phyloP scores from a whole-genome alignment of 208 protist species.

The Spongospora subterranea region DNA sequence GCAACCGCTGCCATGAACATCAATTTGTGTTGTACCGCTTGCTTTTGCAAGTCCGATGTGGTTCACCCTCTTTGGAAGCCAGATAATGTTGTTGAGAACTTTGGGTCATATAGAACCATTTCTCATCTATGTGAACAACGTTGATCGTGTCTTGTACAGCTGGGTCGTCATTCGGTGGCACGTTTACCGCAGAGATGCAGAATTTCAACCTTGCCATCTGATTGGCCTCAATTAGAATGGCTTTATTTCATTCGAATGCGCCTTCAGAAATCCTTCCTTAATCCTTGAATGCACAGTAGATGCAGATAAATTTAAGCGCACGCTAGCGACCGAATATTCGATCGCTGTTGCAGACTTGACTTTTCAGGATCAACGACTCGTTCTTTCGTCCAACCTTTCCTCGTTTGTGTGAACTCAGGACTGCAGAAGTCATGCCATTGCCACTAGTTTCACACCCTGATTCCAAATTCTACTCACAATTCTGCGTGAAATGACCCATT shows the following conservation, averaged over 20 bases:
- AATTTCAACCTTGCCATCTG: not conserved
- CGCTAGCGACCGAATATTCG: not conserved
- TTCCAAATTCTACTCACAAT: too few relatives aligned
- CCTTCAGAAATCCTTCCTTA: not conserved
- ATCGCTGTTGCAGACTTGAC: not conserved
- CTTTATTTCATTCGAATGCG: not conserved
- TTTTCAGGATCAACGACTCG: not conserved
- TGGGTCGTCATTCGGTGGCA: not conserved
- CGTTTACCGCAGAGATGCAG: not conserved
- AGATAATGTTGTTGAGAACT: not conserved
- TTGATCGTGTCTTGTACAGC: not conserved
- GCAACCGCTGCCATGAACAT: too few relatives aligned
- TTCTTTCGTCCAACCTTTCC: not conserved
- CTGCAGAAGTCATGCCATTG: too few relatives aligned
- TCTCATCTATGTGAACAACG: conserved; percentile 47
- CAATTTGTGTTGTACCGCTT: too few relatives aligned
- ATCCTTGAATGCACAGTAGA: not conserved
- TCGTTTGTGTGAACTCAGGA: too few relatives aligned
- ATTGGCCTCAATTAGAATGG: conserved; percentile 33
- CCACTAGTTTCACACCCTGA: too few relatives aligned
- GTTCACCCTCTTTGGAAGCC: too few relatives aligned
- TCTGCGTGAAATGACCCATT: too few relatives aligned
- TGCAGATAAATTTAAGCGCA: not conserved
- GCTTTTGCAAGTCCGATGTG: too few relatives aligned
- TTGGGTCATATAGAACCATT: conserved; percentile 48